Conservation (phyloP, 345 rosid genomes). For the Eucalyptus erythrocorys region DNA sequence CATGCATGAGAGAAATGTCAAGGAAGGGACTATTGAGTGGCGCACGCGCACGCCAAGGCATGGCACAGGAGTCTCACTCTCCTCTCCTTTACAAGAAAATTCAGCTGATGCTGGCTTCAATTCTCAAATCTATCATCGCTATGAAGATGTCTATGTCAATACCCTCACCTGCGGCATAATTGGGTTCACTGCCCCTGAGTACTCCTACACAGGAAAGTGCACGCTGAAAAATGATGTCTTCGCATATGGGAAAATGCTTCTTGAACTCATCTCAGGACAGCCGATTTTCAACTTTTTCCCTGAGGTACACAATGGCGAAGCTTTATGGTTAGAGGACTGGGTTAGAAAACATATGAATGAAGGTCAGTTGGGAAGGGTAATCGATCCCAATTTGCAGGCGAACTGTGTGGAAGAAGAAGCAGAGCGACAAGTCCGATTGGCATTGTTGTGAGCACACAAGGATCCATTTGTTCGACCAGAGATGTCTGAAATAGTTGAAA, state of each 20-base stretch:
- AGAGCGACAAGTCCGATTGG: not conserved
- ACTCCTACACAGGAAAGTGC: not conserved
- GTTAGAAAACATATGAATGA: no score
- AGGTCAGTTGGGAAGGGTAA: not conserved
- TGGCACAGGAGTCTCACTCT: not conserved
- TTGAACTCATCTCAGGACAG: not conserved
- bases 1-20: not conserved
- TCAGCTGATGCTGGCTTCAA: not conserved
- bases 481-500: not conserved
- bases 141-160: not conserved
- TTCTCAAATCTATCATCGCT: no score
- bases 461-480: not conserved
- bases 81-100: not conserved
- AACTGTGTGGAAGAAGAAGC: not conserved
- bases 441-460: not conserved
- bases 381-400: not conserved
- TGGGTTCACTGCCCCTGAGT: not conserved
- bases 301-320: no score
- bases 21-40: not conserved
- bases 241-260: not conserved
- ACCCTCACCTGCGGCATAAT: not conserved
- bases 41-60: not conserved
- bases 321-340: no score
- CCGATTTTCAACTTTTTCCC: fast-evolving
- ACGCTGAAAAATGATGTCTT: not conserved